These are phyloP conservation scores for Lentinula boryana DNA, from an alignment of 768 basidiomycete genomes.

Conservation along the genomic window DNA sequence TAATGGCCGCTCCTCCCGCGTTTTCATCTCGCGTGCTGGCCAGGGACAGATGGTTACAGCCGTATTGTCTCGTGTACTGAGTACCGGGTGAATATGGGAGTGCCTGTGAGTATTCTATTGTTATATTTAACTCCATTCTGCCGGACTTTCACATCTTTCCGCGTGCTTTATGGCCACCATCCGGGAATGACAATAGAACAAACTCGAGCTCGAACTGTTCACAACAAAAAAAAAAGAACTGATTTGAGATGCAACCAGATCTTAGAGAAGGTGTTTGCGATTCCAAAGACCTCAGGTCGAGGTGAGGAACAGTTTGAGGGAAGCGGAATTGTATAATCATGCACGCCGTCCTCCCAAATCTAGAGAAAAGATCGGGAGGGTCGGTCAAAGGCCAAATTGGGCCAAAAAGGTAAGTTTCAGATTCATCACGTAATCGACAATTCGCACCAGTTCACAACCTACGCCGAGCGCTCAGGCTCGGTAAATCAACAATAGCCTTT, in stretches of 20 bases:
- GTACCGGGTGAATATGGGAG: neutral
- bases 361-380: neutral
- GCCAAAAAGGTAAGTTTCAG: neutral
- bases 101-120: neutral
- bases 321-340: neutral
- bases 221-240: neutral
- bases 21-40: neutral
- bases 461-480: slow-evolving; percentile 1
- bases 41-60: neutral
- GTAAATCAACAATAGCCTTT: slow-evolving; percentile 5
- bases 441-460: neutral
- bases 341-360: neutral
- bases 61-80: neutral
- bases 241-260: neutral
- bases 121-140: neutral
- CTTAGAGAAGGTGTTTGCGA: neutral
- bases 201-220: neutral
- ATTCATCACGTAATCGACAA: neutral
- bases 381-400: neutral
- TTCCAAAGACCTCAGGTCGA: neutral
- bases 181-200: neutral
- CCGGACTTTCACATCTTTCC: neutral
- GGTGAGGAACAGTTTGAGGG: neutral
- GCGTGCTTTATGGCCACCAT: neutral
- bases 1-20: neutral